Evolutionary conservation across 306 rosid species (phyloP).

Genomic region (Quillaja saponaria): DNA sequence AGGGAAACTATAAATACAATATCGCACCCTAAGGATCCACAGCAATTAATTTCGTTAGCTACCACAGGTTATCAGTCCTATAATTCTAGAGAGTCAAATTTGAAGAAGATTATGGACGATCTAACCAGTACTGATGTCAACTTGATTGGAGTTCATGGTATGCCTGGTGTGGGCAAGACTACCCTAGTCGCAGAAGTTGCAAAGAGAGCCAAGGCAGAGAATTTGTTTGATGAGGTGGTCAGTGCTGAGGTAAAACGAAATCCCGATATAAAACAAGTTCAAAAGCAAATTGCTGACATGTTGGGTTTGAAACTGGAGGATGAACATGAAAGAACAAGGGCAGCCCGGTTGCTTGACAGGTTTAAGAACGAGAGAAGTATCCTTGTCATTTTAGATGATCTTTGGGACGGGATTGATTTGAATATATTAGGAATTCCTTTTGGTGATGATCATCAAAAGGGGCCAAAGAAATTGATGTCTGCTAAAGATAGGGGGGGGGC

Average conservation of each 20-base stretch:
- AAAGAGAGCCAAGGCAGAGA: not conserved
- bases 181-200: not conserved
- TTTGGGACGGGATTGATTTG: not conserved
- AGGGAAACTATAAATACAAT: not conserved
- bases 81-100: accelerated
- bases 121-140: not conserved
- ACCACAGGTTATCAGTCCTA: not conserved
- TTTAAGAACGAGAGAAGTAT: not conserved
- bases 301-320: accelerated
- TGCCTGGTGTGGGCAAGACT: not conserved
- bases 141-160: accelerated
- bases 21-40: no score
- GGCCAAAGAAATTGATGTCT: no score
- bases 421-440: not conserved
- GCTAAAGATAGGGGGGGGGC: no score
- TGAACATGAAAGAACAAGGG: not conserved
- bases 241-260: accelerated
- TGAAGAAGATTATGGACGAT: accelerated
- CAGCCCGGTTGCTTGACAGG: not conserved
- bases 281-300: not conserved
- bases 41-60: no score
- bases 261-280: not conserved
- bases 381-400: not conserved
- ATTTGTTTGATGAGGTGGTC: not conserved
- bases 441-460: no score